Conservation (phyloP, 257 asterid species). For the Nicotiana otophora region DNA sequence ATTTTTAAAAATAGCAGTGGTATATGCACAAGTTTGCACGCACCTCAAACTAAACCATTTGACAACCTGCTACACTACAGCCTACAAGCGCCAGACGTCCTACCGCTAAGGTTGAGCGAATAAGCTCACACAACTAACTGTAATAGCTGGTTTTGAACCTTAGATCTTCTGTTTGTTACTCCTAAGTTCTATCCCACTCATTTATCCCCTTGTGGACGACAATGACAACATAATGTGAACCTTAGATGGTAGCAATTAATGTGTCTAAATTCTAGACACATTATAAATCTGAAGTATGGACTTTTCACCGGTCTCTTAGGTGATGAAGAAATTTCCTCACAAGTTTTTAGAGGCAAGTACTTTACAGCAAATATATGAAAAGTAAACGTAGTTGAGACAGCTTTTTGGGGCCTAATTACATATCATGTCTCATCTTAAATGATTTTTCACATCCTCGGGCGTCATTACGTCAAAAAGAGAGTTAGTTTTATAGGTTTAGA, state of each 20-base stretch:
- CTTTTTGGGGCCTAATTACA: too few species aligned
- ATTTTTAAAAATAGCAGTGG: too few species aligned
- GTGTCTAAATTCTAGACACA: neutral
- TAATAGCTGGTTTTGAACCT: neutral
- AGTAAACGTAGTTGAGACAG: too few species aligned
- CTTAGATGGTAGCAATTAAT: neutral
- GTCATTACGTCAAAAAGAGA: too few species aligned
- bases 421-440: too few species aligned
- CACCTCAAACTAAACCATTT: neutral
- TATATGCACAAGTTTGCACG: neutral
- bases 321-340: neutral
- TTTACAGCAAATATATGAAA: too few species aligned
- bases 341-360: neutral
- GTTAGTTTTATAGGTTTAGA: too few species aligned
- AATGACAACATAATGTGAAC: neutral
- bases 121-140: neutral
- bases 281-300: neutral
- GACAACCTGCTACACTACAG: neutral
- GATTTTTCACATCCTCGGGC: too few species aligned
- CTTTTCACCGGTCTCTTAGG: neutral
- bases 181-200: neutral
- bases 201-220: neutral
- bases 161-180: neutral
- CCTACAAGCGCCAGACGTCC: neutral
- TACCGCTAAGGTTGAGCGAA: neutral